These are phyloP conservation scores for Paecilomyces niveus DNA, from an alignment of 2,329 filamentous ascomycete genomes.

Conservation along the genomic window DNA sequence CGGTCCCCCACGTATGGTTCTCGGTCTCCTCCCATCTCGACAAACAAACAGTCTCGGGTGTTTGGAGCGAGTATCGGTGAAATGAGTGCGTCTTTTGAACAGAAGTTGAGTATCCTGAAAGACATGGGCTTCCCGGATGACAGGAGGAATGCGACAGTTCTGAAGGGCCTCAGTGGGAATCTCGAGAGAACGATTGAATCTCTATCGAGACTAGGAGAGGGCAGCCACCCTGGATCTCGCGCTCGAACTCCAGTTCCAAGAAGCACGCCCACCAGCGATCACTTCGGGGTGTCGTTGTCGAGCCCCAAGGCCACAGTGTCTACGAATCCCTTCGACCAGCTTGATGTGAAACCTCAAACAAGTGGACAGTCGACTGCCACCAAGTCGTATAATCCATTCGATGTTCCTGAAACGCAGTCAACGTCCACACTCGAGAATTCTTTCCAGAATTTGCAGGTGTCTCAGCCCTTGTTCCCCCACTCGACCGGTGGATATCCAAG, in stretches of 20 bases:
- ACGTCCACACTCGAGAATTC: constrained; percentile 53
- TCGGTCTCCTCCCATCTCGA: constrained; percentile 18
- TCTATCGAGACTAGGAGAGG: constrained; percentile 74
- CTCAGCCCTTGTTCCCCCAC: constrained; percentile 65
- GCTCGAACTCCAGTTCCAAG: constrained; percentile 47
- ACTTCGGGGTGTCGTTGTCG: constrained; percentile 7
- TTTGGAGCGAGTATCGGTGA: constrained; percentile 62
- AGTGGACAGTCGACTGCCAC: constrained; percentile 8
- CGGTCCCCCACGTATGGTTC: constrained; percentile 17
- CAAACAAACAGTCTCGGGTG: constrained; percentile 30
- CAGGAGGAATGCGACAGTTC: constrained; percentile 69
- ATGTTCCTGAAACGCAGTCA: constrained; percentile 34
- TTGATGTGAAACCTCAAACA: constrained; percentile 26
- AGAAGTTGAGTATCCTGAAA: constrained; percentile 67
- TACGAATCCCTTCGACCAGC: constrained; percentile 62
- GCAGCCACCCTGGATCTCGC: constrained; percentile 42
- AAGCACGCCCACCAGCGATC: constrained; percentile 12
- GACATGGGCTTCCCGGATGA: constrained; percentile 92
- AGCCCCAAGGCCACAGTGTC: constrained; percentile 29
- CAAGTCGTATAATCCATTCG: constrained; percentile 62
- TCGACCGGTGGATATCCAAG: constrained; percentile 58
- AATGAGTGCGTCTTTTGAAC: constrained; percentile 49
- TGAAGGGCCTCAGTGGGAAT: constrained; percentile 78
- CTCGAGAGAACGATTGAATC: constrained; percentile 81
- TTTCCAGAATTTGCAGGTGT: constrained; percentile 69